Conservation (phyloP, 2,329 filamentous ascomycete species). For the Tolypocladium album region DNA sequence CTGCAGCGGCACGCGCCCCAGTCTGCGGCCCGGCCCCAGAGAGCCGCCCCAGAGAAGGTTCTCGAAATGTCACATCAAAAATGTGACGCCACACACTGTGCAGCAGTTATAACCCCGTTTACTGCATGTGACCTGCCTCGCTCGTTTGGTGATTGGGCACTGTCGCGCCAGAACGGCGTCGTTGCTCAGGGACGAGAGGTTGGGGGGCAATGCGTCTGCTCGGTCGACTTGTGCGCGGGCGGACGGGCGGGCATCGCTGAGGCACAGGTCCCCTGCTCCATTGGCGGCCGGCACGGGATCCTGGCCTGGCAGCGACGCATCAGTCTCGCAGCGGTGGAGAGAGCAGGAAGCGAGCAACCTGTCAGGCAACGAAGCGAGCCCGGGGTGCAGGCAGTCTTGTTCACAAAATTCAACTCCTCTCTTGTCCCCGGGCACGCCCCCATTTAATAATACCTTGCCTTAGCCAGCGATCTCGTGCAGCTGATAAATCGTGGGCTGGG, state of each 20-base stretch:
- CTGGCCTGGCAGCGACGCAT: background rate
- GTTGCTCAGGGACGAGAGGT: background rate
- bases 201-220: background rate
- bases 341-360: background rate
- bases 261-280: background rate
- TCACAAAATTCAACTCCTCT: background rate
- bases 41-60: constrained; percentile 37
- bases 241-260: background rate
- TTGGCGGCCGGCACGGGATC: background rate
- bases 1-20: background rate
- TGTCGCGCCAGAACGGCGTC: background rate
- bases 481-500: constrained; percentile 18
- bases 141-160: background rate
- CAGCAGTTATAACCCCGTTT: constrained; percentile 22
- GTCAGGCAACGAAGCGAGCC: background rate
- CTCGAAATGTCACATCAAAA: constrained; percentile 28
- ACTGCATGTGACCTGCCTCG: background rate
- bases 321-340: background rate
- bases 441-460: background rate
- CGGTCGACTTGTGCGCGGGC: background rate
- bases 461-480: constrained; percentile 7
- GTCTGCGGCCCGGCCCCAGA: constrained; percentile 1
- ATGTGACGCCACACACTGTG: too few relatives aligned
- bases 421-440: background rate
- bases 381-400: background rate